phyloP scores from a whole-genome alignment of 2,329 filamentous ascomycete species.

The Mariannaea elegans region DNA sequence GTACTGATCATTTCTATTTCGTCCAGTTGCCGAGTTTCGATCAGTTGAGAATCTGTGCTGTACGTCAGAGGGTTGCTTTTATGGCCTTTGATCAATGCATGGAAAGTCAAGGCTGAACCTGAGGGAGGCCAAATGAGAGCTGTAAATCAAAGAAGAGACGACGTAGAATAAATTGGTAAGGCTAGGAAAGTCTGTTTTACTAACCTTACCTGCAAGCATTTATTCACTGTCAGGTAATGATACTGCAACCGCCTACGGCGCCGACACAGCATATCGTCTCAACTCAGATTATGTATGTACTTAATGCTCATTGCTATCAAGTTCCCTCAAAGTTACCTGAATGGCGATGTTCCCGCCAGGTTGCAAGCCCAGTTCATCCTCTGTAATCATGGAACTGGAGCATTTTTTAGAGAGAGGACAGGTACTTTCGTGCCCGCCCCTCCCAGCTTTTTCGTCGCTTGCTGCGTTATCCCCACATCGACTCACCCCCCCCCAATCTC shows the following conservation, averaged over 20 bases:
- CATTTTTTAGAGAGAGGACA: not conserved
- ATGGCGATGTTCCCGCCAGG: not conserved
- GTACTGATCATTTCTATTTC: not conserved
- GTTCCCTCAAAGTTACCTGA: not conserved
- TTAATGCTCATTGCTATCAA: not conserved
- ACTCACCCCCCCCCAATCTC: not conserved
- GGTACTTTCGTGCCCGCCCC: not conserved
- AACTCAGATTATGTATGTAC: too few species aligned
- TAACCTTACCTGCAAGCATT: too few species aligned
- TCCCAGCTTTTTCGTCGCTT: not conserved
- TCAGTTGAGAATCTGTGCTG: not conserved
- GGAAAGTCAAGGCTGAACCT: not conserved
- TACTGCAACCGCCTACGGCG: too few species aligned
- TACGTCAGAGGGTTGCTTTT: not conserved
- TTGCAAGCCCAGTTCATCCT: not conserved
- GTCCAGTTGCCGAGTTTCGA: not conserved
- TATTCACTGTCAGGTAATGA: too few species aligned
- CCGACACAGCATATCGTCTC: too few species aligned
- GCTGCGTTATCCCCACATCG: conserved; percentile 8
- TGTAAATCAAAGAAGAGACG: too few species aligned
- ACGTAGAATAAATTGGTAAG: too few species aligned
- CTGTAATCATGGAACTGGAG: not conserved
- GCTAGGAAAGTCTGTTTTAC: too few species aligned
- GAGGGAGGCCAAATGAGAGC: too few species aligned
- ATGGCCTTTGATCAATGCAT: not conserved